These are phyloP conservation scores for Baorangia bicolor DNA, from an alignment of 768 basidiomycete species.

Conservation along the genomic window DNA sequence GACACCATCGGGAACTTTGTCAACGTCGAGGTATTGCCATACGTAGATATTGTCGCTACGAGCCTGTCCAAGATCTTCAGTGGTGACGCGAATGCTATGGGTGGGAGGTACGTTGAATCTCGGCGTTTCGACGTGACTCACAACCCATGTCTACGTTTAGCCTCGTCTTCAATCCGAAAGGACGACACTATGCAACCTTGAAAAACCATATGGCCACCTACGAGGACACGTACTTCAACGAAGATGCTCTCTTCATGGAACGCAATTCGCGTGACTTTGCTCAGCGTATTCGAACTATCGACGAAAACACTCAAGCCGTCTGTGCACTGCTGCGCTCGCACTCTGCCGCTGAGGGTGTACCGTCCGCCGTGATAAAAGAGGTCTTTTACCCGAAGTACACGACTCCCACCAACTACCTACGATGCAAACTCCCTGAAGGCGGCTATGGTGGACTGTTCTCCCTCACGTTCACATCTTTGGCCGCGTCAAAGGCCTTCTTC, in stretches of 20 bases:
- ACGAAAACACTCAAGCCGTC: conserved; percentile 77
- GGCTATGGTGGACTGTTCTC: conserved; percentile 90
- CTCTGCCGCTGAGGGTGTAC: conserved; percentile 42
- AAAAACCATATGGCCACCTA: conserved; percentile 61
- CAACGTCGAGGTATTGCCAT: conserved; percentile 87
- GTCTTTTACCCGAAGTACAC: conserved; percentile 90
- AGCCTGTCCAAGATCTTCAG: conserved; percentile 95
- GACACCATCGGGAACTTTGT: conserved; percentile 94
- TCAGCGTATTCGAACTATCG: conserved; percentile 70
- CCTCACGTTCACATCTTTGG: conserved; percentile 70
- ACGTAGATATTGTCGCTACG: conserved; percentile 86
- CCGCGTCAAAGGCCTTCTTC: conserved; percentile 77
- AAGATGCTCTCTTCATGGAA: conserved; percentile 96
- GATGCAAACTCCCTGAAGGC: conserved; percentile 53
- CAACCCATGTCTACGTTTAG: conserved; percentile 40
- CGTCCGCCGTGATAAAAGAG: conserved; percentile 60
- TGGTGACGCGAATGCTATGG: conserved; percentile 95
- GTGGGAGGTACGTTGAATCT: conserved; percentile 70
- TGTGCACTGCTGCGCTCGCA: conserved; percentile 74
- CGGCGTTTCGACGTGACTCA: not conserved
- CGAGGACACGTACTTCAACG: conserved; percentile 85
- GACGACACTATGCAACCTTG: conserved; percentile 64
- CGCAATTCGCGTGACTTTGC: conserved; percentile 95
- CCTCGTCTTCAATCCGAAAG: conserved; percentile 81
- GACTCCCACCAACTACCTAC: conserved; percentile 68